These are phyloP conservation scores for Fusarium sp. DNA, from an alignment of 2,329 filamentous ascomycete genomes.

Conservation along the genomic window DNA sequence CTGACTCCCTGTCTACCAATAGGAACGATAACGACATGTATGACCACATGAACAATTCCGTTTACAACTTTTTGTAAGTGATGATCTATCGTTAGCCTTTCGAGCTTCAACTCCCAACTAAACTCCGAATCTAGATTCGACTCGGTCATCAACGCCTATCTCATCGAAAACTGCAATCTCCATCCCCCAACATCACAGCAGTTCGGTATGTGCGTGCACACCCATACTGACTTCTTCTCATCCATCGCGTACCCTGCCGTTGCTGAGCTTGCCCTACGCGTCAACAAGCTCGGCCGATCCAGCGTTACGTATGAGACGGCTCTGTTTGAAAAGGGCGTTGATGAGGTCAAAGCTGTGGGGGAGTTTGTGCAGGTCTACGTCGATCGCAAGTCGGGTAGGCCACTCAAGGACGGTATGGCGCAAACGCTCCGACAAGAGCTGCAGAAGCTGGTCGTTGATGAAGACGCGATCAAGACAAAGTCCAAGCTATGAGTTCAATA, in stretches of 20 bases:
- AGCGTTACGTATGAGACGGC: conserved; percentile 93
- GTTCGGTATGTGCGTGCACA: conserved; percentile 88
- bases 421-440: conserved; percentile 71
- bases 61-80: conserved; percentile 83
- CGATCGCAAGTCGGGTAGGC: conserved; percentile 78
- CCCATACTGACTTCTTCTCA: conserved; percentile 87
- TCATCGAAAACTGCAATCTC: conserved; percentile 83
- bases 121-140: conserved; percentile 74
- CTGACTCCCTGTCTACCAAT: conserved; percentile 36
- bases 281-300: conserved; percentile 86
- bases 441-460: conserved; percentile 64
- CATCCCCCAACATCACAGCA: conserved; percentile 78
- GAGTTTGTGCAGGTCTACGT: conserved; percentile 92
- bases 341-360: conserved; percentile 83
- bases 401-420: conserved; percentile 76
- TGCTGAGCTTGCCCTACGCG: conserved; percentile 84
- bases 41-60: conserved; percentile 90
- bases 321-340: conserved; percentile 82
- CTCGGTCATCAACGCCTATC: conserved; percentile 89
- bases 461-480: conserved; percentile 8
- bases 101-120: background rate
- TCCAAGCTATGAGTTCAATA: conserved; percentile 30
- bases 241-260: conserved; percentile 86
- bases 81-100: background rate
- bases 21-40: conserved; percentile 98